Evolutionary conservation across 441 rosid species (phyloP).

Genomic region (Corymbia calophylla): DNA sequence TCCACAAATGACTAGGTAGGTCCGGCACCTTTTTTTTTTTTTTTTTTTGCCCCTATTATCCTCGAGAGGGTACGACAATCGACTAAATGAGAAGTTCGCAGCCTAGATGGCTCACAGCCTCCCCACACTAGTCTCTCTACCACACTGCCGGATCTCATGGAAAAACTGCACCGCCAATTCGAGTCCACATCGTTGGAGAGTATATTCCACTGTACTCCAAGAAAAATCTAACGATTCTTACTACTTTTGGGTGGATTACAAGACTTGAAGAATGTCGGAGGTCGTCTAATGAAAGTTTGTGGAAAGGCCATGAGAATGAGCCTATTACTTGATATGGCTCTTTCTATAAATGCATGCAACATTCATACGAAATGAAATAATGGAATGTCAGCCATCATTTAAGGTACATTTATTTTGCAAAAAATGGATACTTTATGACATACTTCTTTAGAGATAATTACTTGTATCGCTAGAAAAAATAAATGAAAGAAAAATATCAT

Average conservation of each 20-base stretch:
- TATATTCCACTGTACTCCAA: background rate
- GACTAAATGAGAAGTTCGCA: background rate
- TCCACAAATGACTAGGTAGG: background rate
- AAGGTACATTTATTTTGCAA: rapidly evolving
- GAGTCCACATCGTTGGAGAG: background rate
- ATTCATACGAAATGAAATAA: background rate
- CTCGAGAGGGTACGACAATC: background rate
- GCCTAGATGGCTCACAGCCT: background rate
- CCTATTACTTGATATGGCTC: background rate
- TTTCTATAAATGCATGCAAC: background rate
- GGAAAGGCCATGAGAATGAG: background rate
- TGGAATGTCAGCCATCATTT: rapidly evolving
- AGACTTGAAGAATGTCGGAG: background rate
- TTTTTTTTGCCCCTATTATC: too few relatives aligned
- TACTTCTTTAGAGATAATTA: rapidly evolving
- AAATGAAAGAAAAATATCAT: background rate
- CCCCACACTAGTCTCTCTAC: background rate
- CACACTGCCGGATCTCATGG: background rate
- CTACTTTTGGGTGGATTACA: background rate
- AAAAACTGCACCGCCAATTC: background rate
- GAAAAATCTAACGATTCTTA: background rate
- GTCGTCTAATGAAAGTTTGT: background rate
- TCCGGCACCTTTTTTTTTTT: background rate
- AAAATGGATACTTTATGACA: background rate
- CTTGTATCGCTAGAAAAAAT: background rate